Evolutionary conservation across 1,284 basidiomycete species (phyloP).

Genomic region (Cryptococcus sp.): DNA sequence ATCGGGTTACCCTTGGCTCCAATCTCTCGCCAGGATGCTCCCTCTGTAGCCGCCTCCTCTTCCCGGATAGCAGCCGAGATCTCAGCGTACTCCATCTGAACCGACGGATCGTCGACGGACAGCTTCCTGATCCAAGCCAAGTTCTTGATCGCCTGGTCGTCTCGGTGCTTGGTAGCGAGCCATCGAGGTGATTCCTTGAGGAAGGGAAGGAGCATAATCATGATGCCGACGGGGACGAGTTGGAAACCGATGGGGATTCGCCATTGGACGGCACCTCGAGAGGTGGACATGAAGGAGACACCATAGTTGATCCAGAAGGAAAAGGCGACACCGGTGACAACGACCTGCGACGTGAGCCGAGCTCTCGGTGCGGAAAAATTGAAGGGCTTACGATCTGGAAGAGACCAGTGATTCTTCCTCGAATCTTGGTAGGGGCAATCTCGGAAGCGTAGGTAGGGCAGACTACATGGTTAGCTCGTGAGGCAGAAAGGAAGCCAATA

Average conservation of each 20-base stretch:
- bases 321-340: slow-evolving; percentile 47
- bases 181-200: slow-evolving; percentile 47
- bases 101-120: slow-evolving; percentile 48
- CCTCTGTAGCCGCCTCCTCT: slow-evolving; percentile 39
- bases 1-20: slow-evolving; percentile 66
- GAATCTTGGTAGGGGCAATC: slow-evolving; percentile 67
- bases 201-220: slow-evolving; percentile 65
- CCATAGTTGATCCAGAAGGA: slow-evolving; percentile 27
- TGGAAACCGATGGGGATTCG: slow-evolving; percentile 44
- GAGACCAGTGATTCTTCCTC: slow-evolving; percentile 57
- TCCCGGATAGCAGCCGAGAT: slow-evolving; percentile 54
- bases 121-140: slow-evolving; percentile 59
- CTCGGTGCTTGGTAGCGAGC: slow-evolving; percentile 48
- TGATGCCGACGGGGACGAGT: slow-evolving; percentile 65
- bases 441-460: slow-evolving; percentile 71
- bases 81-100: slow-evolving; percentile 54
- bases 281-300: slow-evolving; percentile 11
- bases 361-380: no score
- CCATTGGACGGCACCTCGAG: slow-evolving; percentile 35
- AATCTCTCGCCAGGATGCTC: slow-evolving; percentile 53
- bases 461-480: slow-evolving; percentile 21
- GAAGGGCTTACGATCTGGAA: slow-evolving; percentile 85
- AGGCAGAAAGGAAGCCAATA: neutral
- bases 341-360: no score
- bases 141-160: slow-evolving; percentile 51